These are phyloP conservation scores for Ganoderma lucidum DNA, from an alignment of 1,284 basidiomycete species.

Conservation along the genomic window DNA sequence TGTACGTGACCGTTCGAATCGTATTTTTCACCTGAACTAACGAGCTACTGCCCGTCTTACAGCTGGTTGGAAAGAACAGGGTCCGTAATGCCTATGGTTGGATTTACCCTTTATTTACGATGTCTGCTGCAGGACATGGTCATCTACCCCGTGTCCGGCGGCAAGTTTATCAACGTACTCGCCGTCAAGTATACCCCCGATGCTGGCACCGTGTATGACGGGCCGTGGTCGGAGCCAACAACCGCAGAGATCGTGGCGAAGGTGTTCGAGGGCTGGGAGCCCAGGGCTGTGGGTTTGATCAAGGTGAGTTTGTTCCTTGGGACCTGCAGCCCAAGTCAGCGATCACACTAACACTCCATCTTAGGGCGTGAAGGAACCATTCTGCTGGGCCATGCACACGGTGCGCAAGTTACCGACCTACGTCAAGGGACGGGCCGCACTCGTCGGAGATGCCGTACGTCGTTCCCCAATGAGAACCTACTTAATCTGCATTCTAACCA, in stretches of 20 bases:
- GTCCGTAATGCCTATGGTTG: not conserved
- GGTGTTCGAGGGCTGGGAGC: conserved; percentile 36
- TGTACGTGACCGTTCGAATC: not conserved
- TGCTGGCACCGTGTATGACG: conserved; percentile 31
- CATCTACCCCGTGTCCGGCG: conserved; percentile 22
- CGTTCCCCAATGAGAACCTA: no score
- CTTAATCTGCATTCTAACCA: conserved; percentile 32
- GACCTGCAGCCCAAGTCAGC: conserved; percentile 8
- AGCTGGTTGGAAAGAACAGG: conserved; percentile 16
- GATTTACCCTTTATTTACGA: not conserved
- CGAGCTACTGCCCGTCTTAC: no score
- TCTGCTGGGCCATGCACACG: conserved; percentile 38
- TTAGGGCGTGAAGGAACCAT: conserved; percentile 6
- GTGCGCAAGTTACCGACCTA: conserved; percentile 35
- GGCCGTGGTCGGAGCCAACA: conserved; percentile 34
- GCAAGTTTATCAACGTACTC: conserved; percentile 35
- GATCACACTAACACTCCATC: not conserved
- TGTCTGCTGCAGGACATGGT: not conserved
- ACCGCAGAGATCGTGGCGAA: conserved; percentile 30
- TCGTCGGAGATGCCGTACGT: conserved; percentile 45
- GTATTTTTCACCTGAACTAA: no score
- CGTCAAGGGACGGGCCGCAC: conserved; percentile 34
- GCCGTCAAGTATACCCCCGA: conserved; percentile 30
- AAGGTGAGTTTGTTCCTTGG: conserved; percentile 10
- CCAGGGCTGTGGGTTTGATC: conserved; percentile 36